Evolutionary conservation across 495 filamentous ascomycete species (phyloP), one percentile per base, ranked within the genome.

Genomic region (Penicillium daleae): DNA sequence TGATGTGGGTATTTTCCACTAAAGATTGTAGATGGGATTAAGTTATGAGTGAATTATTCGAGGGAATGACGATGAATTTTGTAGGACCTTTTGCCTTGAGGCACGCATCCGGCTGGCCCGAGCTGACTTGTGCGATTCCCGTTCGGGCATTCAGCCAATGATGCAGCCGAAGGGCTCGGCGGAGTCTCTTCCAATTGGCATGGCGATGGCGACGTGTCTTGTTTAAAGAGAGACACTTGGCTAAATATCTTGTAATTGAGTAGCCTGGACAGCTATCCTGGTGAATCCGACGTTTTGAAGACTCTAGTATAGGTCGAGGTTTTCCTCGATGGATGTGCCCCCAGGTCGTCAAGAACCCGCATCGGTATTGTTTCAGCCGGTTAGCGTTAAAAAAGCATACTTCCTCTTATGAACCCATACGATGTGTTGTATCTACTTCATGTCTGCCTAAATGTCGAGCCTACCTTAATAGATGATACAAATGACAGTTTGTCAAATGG

Each of bases 101-200:
- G 51, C n/a, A 29, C 29, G 15, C 57, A 33, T 59, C 57, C 57
- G 57, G 57, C 44, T 24, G 46, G 46, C 42, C 57, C 57, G 57
- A 27, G 56, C 57, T 49, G 48, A 50, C 7, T 49, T 33, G 44
- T 59, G 31, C 26, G 42, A 57, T 54, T 9, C 12, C 27, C 31
- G 7, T 54, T 54, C 51, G 51, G 26, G 17, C 56, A 27, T 49
- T 37, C 46, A 21, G 57, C 57, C 44, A 59, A 59, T 59, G 31
- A 51, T 32, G 44, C 15, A 44, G 31, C 31, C 39, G 22, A 24
- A 15, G 31, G 32, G 10, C 35, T 26, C 32, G 21, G 32, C 53
- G 19, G 53, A 56, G 10, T 29, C 12, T 13, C 10, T 50, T 15
- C 22, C 46, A 24, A 50, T n/a, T 27, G 1, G 15, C n/a, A 4